A percentile compares a stretch with the other conserved stretches of the same genome.
These are phyloP conservation scores for Capronia epimyces DNA, from an alignment of 2,329 filamentous ascomycete genomes.

Conservation along the genomic window DNA sequence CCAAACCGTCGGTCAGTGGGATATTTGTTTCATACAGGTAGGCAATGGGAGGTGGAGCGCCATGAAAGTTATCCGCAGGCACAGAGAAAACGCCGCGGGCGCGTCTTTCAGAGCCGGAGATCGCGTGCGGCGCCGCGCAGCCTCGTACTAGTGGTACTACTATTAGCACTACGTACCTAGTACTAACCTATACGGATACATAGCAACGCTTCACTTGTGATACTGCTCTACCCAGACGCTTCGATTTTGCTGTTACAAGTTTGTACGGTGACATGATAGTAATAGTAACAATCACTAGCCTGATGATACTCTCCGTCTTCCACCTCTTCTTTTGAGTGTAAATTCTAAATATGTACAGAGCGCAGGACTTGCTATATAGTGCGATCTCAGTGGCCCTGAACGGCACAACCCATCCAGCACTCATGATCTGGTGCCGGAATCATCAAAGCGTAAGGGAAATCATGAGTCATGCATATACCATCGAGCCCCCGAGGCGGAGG, in stretches of 20 bases:
- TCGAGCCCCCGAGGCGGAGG: neutral
- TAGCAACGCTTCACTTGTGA: neutral
- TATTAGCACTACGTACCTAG: too few species aligned
- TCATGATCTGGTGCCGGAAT: neutral
- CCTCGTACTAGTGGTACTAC: neutral
- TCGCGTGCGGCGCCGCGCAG: neutral
- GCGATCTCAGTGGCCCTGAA: neutral
- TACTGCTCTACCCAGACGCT: neutral
- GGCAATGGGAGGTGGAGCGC: neutral
- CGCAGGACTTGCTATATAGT: slow-evolving; percentile 13
- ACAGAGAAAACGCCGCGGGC: neutral
- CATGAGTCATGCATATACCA: neutral
- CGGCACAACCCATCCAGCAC: neutral
- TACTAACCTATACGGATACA: too few species aligned
- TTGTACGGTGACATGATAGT: neutral
- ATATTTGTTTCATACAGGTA: neutral
- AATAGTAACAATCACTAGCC: neutral
- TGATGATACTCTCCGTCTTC: neutral
- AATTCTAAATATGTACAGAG: slow-evolving; percentile 20
- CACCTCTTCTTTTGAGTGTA: slow-evolving; percentile 8
- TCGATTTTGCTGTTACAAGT: neutral
- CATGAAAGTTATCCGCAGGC: neutral
- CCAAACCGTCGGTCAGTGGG: neutral
- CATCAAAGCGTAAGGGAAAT: neutral
- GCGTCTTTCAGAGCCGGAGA: neutral